These are phyloP conservation scores for Pyrenula massariospora DNA, from an alignment of 495 filamentous ascomycete species.

Conservation along the genomic window DNA sequence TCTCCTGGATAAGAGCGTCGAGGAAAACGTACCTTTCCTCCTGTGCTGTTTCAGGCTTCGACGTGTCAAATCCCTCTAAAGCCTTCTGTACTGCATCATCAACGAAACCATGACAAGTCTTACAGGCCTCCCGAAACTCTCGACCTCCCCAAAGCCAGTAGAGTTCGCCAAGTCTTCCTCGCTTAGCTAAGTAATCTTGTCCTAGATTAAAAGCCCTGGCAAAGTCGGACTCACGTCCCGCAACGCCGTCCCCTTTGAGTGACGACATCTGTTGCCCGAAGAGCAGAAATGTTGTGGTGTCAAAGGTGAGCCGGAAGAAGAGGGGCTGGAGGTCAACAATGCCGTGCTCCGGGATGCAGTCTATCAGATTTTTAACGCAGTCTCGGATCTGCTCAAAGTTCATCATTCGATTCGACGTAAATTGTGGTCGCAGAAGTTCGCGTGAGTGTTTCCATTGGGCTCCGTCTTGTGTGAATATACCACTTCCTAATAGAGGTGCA, in stretches of 20 bases:
- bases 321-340: conserved; percentile 44
- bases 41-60: conserved; percentile 11
- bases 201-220: conserved; percentile 32
- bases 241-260: conserved; percentile 15
- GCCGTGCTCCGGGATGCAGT: conserved; percentile 27
- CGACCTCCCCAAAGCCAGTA: conserved; percentile 28
- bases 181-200: conserved; percentile 24
- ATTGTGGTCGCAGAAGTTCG: conserved; percentile 40
- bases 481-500: conserved; percentile 38
- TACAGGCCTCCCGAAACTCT: conserved; percentile 25
- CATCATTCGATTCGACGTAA: conserved; percentile 18
- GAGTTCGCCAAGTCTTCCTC: conserved; percentile 18
- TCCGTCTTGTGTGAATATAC: conserved; percentile 66
- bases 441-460: conserved; percentile 50
- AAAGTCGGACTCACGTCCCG: conserved; percentile 25
- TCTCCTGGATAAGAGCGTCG: conserved; percentile 21
- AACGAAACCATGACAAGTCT: conserved; percentile 31
- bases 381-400: conserved; percentile 9
- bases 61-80: conserved; percentile 16
- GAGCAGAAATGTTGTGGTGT: conserved; percentile 58
- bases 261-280: conserved; percentile 43
- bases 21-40: conserved; percentile 29
- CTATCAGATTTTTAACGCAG: conserved; percentile 36
- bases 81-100: conserved; percentile 35
- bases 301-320: conserved; percentile 51